phyloP scores from a whole-genome alignment of 345 rosid species.

The Salix dunnii region DNA sequence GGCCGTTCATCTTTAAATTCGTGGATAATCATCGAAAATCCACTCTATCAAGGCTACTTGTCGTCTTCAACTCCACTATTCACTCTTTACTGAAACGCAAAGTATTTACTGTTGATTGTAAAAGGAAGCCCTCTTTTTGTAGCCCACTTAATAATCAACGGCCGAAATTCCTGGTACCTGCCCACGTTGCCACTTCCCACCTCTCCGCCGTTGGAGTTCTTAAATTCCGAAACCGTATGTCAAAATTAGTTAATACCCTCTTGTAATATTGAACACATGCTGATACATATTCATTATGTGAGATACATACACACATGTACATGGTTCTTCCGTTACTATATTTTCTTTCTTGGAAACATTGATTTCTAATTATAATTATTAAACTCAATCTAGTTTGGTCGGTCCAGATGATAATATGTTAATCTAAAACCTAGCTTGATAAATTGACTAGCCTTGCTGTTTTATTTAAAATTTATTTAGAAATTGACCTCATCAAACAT shows the following conservation, averaged over 20 bases:
- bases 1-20: slow-evolving; percentile 10
- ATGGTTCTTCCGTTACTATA: no score
- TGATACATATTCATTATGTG: neutral
- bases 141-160: slow-evolving; percentile 25
- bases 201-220: neutral
- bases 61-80: neutral
- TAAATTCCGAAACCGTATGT: no score
- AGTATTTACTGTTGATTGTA: neutral
- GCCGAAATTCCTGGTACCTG: slow-evolving; percentile 26
- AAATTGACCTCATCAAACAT: no score
- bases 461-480: no score
- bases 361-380: no score
- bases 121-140: slow-evolving; percentile 18
- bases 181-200: slow-evolving; percentile 18
- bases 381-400: no score
- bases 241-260: neutral
- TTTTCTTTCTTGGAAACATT: no score
- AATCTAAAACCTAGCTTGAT: no score
- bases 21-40: slow-evolving; percentile 10
- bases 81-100: neutral
- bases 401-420: no score
- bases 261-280: neutral
- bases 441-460: no score
- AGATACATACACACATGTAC: no score
- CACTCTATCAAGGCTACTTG: slow-evolving; percentile 8